Evolutionary conservation across 495 filamentous ascomycete species (phyloP).

Genomic region (Copromyces sp.): DNA sequence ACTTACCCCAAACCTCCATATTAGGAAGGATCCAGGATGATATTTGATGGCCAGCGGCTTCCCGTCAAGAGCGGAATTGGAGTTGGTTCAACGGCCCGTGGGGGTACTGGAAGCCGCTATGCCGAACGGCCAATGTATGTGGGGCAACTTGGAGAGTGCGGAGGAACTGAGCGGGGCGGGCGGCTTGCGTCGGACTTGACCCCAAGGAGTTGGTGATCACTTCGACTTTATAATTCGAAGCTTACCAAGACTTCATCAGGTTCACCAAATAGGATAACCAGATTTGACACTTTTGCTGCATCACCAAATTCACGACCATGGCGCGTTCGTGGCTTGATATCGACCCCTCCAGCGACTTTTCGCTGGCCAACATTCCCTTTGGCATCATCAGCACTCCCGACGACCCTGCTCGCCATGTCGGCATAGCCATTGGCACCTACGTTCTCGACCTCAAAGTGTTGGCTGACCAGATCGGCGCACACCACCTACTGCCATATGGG

Average conservation of each 20-base stretch:
- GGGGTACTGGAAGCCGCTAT: background rate
- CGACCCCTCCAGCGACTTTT: constrained; percentile 47
- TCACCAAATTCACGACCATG: constrained; percentile 7
- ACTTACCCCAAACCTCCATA: background rate
- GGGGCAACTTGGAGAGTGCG: background rate
- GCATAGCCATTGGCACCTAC: constrained; percentile 69
- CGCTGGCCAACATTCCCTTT: constrained; percentile 84
- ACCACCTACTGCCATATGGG: constrained; percentile 38
- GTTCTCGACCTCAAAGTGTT: constrained; percentile 69
- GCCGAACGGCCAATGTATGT: background rate
- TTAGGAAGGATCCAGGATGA: background rate
- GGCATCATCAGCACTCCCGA: constrained; percentile 64
- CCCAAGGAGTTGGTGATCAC: background rate
- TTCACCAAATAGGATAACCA: background rate
- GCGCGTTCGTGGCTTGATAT: constrained; percentile 28
- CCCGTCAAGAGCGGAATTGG: background rate
- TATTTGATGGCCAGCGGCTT: background rate
- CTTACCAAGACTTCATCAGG: background rate
- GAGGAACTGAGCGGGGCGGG: background rate
- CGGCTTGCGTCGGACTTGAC: background rate
- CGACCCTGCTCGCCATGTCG: constrained; percentile 48
- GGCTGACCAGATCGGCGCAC: constrained; percentile 45
- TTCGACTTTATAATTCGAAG: background rate
- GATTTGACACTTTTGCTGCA: background rate
- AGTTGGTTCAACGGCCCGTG: background rate